phyloP scores from a whole-genome alignment of 345 rosid genomes.

The Eucalyptus microcorys region DNA sequence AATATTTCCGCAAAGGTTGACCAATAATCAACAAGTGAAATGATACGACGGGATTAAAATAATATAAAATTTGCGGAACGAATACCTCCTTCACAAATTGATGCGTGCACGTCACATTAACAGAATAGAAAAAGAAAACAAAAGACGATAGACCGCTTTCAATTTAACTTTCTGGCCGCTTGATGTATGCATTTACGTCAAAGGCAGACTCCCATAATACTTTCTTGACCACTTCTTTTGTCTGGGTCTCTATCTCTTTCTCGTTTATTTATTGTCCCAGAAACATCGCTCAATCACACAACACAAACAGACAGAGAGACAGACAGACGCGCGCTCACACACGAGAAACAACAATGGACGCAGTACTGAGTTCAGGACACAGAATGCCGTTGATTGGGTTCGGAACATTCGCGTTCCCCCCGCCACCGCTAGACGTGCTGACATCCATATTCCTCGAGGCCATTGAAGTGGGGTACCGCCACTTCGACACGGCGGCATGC shows the following conservation, averaged over 20 bases:
- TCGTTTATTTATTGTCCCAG: neutral
- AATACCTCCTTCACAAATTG: neutral
- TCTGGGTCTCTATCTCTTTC: neutral
- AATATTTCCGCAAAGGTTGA: too few species aligned
- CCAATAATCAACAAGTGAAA: neutral
- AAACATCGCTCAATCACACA: neutral
- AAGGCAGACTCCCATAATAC: neutral
- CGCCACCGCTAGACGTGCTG: neutral
- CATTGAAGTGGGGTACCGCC: conserved; percentile 46
- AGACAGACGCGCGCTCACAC: neutral
- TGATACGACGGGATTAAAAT: neutral
- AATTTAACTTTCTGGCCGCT: neutral
- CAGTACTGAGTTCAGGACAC: conserved; percentile 12
- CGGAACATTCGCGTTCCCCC: neutral
- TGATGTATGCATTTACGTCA: neutral
- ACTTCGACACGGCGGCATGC: conserved; percentile 53
- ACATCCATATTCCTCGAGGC: conserved; percentile 16
- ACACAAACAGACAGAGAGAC: neutral
- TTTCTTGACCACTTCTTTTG: neutral
- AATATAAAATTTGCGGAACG: neutral
- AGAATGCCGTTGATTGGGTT: conserved; percentile 28
- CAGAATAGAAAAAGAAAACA: too few species aligned
- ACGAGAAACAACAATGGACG: neutral
- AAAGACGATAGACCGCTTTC: neutral
- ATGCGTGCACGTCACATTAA: neutral